Evolutionary conservation across 1,284 basidiomycete species (phyloP).

Genomic region (Cryptococcus maquisensis): DNA sequence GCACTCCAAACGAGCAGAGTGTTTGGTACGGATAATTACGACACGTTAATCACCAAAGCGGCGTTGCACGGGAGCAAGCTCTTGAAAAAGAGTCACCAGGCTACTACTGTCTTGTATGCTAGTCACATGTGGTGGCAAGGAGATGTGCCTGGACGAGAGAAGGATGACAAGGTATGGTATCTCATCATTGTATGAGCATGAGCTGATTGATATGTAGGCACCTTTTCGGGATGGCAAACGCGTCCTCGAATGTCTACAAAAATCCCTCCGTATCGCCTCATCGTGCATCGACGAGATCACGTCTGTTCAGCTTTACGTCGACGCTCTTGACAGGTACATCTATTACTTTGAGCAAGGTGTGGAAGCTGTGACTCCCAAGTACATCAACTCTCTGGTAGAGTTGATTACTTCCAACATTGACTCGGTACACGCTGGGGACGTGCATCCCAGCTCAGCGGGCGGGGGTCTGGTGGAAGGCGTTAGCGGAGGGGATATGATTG

Average conservation of each 20-base stretch:
- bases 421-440: constrained; percentile 72
- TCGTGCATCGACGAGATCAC: constrained; percentile 92
- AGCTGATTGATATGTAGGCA: constrained; percentile 54
- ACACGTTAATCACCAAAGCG: constrained; percentile 91
- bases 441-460: constrained; percentile 59
- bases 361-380: constrained; percentile 86
- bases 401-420: constrained; percentile 88
- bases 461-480: constrained; percentile 79
- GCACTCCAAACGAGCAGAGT: constrained; percentile 77
- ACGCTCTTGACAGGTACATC: constrained; percentile 84
- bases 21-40: constrained; percentile 87
- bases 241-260: constrained; percentile 90
- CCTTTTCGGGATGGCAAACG: constrained; percentile 91
- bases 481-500: constrained; percentile 83
- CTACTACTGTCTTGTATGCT: constrained; percentile 85
- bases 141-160: constrained; percentile 51
- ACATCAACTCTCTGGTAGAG: constrained; percentile 88
- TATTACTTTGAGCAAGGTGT: constrained; percentile 91
- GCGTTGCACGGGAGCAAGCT: constrained; percentile 89
- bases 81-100: constrained; percentile 93
- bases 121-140: constrained; percentile 98
- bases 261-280: constrained; percentile 86
- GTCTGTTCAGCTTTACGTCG: constrained; percentile 86
- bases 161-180: constrained; percentile 51
- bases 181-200: not conserved